phyloP scores from a whole-genome alignment of 1,284 basidiomycete species.

The Ganoderma boninense region DNA sequence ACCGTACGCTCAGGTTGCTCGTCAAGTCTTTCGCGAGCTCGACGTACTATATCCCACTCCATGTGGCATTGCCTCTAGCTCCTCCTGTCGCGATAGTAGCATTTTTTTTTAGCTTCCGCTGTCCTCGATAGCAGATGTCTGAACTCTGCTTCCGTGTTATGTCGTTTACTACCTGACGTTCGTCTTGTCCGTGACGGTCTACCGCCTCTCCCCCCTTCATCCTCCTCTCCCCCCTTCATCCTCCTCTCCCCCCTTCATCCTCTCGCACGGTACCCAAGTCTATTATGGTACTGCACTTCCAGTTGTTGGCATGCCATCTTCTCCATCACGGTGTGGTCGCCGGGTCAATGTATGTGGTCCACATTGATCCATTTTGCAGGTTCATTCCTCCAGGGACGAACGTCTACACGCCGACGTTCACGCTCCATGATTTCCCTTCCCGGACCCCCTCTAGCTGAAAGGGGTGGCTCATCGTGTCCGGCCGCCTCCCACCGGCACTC shows the following conservation, averaged over 20 bases:
- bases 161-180: neutral
- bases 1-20: neutral
- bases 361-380: neutral
- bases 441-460: slow-evolving; percentile 16
- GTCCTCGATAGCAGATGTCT: neutral
- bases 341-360: neutral
- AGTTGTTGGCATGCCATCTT: neutral
- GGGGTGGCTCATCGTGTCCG: slow-evolving; percentile 16
- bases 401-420: neutral
- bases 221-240: no score
- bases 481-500: neutral
- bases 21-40: neutral
- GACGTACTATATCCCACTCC: neutral
- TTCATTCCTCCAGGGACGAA: slow-evolving; percentile 9
- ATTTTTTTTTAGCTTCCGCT: neutral
- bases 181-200: neutral
- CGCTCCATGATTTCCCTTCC: slow-evolving; percentile 15
- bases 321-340: neutral
- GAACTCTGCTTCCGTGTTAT: neutral
- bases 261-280: neutral
- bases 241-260: no score
- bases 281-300: neutral
- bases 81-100: neutral
- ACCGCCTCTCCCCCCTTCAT: neutral
- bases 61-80: neutral